These are phyloP conservation scores for Tricholoma bakamatsutake DNA, from an alignment of 768 basidiomycete species.

Conservation along the genomic window DNA sequence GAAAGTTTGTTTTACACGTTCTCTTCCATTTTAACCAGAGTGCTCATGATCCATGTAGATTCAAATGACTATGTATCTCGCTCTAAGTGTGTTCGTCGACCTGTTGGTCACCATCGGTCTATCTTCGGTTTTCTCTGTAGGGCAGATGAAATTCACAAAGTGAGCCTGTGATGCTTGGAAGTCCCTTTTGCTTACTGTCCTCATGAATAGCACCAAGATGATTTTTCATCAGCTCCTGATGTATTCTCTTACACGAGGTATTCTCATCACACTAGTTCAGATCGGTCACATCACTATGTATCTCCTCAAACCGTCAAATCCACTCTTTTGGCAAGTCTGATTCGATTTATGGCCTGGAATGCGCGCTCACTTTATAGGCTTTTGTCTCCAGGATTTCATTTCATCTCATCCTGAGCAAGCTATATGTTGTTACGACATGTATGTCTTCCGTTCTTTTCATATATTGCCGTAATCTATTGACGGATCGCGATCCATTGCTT, in stretches of 20 bases:
- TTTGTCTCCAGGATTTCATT: too few species aligned
- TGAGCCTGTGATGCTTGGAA: not conserved
- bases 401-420: too few species aligned
- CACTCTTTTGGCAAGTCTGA: conserved; percentile 2
- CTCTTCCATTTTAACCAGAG: not conserved
- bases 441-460: too few species aligned
- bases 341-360: too few species aligned
- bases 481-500: too few species aligned
- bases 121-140: not conserved
- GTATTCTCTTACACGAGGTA: conserved; percentile 4
- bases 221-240: conserved; percentile 5
- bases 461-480: too few species aligned
- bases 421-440: too few species aligned
- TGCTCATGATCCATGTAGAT: not conserved
- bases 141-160: not conserved
- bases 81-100: not conserved
- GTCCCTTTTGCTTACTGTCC: not conserved
- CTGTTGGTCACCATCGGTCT: conserved; percentile 3
- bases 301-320: conserved; percentile 2
- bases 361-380: too few species aligned
- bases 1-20: not conserved
- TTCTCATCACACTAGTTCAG: too few species aligned
- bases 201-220: not conserved
- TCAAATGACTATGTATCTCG: conserved; percentile 1
- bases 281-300: conserved; percentile 7